Percentiles rank a stretch among this genome's conserved stretches.
These are phyloP conservation scores for Maudiozyma serrabonitensis DNA, from an alignment of 805 yeast species.

Conservation along the genomic window DNA sequence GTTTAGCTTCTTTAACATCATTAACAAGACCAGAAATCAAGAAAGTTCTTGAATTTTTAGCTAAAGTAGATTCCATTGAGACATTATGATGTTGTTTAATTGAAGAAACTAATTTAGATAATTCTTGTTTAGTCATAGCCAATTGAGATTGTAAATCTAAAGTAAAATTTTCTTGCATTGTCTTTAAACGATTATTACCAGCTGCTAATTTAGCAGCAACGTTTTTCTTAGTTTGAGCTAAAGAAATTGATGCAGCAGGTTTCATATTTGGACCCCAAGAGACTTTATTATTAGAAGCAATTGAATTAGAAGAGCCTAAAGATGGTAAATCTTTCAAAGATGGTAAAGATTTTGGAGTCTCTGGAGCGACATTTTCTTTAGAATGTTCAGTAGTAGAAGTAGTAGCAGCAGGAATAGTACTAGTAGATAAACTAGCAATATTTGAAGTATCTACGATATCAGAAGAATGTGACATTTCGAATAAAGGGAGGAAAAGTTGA, in stretches of 20 bases:
- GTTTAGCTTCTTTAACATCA: conserved; percentile 58
- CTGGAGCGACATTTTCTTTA: background rate
- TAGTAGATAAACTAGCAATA: conserved; percentile 1
- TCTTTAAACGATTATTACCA: conserved; percentile 39
- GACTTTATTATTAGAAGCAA: conserved; percentile 17
- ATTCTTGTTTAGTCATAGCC: conserved; percentile 52
- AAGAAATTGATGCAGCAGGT: conserved; percentile 20
- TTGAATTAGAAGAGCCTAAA: conserved; percentile 41
- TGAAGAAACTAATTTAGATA: conserved; percentile 53
- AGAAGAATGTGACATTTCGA: background rate
- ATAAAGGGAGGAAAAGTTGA: background rate
- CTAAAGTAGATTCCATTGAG: conserved; percentile 73
- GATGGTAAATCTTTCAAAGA: conserved; percentile 50
- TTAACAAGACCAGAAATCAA: conserved; percentile 67
- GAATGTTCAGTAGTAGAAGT: background rate
- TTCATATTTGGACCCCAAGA: conserved; percentile 43
- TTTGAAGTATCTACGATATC: background rate
- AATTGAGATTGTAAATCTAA: conserved; percentile 62
- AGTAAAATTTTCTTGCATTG: conserved; percentile 73
- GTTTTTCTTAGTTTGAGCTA: conserved; percentile 10
- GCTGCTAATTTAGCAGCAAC: conserved; percentile 11
- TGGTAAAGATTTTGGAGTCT: conserved; percentile 14
- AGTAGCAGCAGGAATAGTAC: background rate
- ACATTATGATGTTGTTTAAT: conserved; percentile 50
- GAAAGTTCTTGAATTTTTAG: conserved; percentile 72